phyloP scores from a whole-genome alignment of 192 early-diverging fungal genomes.

The Entomortierella beljakovae region DNA sequence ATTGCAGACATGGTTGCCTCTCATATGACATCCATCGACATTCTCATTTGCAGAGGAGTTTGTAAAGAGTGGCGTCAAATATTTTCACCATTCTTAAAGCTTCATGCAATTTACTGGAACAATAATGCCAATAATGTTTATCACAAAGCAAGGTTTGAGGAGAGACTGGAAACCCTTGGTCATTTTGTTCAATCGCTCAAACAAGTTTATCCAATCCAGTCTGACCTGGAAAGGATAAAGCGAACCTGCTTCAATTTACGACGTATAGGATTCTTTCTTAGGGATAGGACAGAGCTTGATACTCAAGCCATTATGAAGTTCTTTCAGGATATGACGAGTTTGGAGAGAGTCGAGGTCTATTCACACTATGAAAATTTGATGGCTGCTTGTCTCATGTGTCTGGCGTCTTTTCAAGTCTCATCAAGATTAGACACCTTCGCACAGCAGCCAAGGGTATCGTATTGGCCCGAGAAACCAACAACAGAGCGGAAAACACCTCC shows the following conservation, averaged over 20 bases:
- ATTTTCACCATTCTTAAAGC: slow-evolving; percentile 24
- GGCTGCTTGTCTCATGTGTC: not conserved
- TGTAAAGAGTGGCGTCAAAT: slow-evolving; percentile 15
- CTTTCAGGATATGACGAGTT: slow-evolving; percentile 2
- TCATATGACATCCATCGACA: slow-evolving; percentile 1
- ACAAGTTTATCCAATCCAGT: slow-evolving; percentile 9
- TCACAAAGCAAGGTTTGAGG: slow-evolving; percentile 14
- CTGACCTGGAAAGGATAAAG: slow-evolving; percentile 11
- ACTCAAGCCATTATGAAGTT: slow-evolving; percentile 8
- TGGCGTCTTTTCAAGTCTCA: slow-evolving; percentile 3
- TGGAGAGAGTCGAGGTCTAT: slow-evolving; percentile 18
- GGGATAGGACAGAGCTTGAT: slow-evolving; percentile 1
- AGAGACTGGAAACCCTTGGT: slow-evolving; percentile 21
- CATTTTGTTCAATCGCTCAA: slow-evolving; percentile 22
- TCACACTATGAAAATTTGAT: slow-evolving; percentile 7
- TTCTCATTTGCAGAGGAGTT: slow-evolving; percentile 26
- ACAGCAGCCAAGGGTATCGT: too few relatives aligned
- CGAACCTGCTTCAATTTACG: slow-evolving; percentile 15
- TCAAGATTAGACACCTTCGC: not conserved
- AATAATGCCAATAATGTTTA: not conserved
- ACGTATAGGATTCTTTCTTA: slow-evolving; percentile 10
- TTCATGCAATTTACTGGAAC: slow-evolving; percentile 25
- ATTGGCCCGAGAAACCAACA: not conserved
- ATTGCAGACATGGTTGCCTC: slow-evolving; percentile 18
- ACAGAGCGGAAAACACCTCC: not conserved